A percentile compares a stretch with the other conserved stretches of the same genome.
phyloP scores from a whole-genome alignment of 176 grass and related monocot genomes.

The Cocos nucifera region DNA sequence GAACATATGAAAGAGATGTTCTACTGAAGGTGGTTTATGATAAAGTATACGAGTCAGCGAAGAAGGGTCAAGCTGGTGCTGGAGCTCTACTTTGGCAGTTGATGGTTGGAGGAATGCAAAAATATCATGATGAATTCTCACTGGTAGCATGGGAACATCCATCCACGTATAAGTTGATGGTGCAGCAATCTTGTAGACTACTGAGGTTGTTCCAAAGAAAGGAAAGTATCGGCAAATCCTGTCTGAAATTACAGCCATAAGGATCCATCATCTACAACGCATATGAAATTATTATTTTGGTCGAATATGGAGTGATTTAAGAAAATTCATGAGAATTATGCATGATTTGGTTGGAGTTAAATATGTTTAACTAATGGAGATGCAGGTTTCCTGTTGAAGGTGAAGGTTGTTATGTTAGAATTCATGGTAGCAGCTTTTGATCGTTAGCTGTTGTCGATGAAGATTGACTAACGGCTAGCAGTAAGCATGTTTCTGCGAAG shows the following conservation, averaged over 20 bases:
- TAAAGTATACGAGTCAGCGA: slow-evolving; percentile 69
- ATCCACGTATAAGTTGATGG: slow-evolving; percentile 58
- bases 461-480: no score
- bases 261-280: no score
- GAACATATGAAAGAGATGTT: slow-evolving; percentile 44
- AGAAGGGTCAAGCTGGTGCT: slow-evolving; percentile 47
- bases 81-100: slow-evolving; percentile 93
- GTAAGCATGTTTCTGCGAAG: no score
- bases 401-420: no score
- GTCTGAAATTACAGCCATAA: slow-evolving; percentile 1
- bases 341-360: no score
- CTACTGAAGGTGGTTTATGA: slow-evolving; percentile 76
- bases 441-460: no score
- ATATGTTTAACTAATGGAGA: no score
- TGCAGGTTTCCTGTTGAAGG: no score
- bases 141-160: slow-evolving; percentile 48
- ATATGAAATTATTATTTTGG: no score
- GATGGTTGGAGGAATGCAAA: slow-evolving; percentile 62
- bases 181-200: slow-evolving; percentile 62
- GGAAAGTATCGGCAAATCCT: slow-evolving; percentile 6
- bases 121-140: slow-evolving; percentile 63
- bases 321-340: no score
- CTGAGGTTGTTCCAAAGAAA: slow-evolving; percentile 35
- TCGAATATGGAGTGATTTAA: no score
- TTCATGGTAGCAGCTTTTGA: no score